These are phyloP conservation scores for Tubosaeta brunneosetosa DNA, from an alignment of 768 basidiomycete species.

Conservation along the genomic window DNA sequence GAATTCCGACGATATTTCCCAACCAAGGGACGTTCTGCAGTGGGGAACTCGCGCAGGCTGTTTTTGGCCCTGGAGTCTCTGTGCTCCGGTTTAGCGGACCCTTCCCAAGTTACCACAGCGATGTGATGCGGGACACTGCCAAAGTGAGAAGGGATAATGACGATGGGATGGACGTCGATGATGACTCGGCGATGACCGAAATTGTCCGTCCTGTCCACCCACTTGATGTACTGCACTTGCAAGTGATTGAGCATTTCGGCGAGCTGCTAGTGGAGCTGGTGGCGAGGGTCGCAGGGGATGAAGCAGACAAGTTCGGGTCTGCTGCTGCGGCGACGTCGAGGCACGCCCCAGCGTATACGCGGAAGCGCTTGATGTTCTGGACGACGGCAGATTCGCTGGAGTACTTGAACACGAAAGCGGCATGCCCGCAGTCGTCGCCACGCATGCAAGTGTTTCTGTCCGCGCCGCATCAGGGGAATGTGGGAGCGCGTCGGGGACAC, in stretches of 20 bases:
- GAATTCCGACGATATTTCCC: constrained; percentile 25
- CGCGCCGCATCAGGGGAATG: constrained; percentile 38
- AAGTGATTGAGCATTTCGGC: constrained; percentile 66
- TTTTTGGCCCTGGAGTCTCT: constrained; percentile 41
- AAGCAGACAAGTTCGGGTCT: constrained; percentile 37
- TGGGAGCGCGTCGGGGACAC: constrained; percentile 60
- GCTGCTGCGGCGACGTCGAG: constrained; percentile 35
- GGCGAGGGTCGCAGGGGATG: constrained; percentile 46
- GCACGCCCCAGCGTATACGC: constrained; percentile 52
- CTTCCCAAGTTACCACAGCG: constrained; percentile 35
- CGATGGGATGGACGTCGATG: constrained; percentile 61
- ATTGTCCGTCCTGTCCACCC: constrained; percentile 48
- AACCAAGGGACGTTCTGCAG: constrained; percentile 42
- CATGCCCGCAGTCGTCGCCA: constrained; percentile 35
- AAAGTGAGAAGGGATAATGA: constrained; percentile 32
- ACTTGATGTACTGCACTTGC: constrained; percentile 61
- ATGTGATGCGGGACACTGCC: constrained; percentile 8
- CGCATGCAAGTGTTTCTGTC: constrained; percentile 50
- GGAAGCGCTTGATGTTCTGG: constrained; percentile 48
- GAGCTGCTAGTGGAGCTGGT: constrained; percentile 57
- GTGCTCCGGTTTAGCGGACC: constrained; percentile 38
- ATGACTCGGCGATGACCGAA: constrained; percentile 36
- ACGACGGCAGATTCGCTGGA: constrained; percentile 50
- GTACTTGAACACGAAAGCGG: constrained; percentile 46
- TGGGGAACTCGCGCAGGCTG: constrained; percentile 43